Evolutionary conservation across 495 filamentous ascomycete genomes (phyloP), one percentile per base, ranked within the genome.

Genomic region (Oleoguttula mirabilis): DNA sequence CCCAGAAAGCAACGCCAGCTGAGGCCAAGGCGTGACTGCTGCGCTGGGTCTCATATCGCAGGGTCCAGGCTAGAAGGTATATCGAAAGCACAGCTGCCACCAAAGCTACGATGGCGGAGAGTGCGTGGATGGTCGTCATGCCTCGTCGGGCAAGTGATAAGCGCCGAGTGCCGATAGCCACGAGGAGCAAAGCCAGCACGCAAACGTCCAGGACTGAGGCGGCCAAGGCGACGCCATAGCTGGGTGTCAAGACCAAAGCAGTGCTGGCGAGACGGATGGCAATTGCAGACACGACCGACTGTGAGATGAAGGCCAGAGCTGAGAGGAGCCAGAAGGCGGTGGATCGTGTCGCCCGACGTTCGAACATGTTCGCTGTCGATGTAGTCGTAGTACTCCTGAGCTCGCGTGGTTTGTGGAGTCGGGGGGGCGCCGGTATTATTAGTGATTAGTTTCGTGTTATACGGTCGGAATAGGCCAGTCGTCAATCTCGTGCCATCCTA

Each of bases 1-100:
- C 21, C 45, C 44, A 47, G 3, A 52, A 22, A 2, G 33, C 44
- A 16, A 48, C 17, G 16, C 32, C 44, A 7, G 49, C 38, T 7
- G 21, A 4, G 16, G 23, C 10, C 17, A 52, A 32, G 15, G 10
- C 21, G 20, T 21, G 10, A 10, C 14, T 24, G 20, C 3, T 30
- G 23, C 17, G 5, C 16, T 25, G 14, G n/a, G 15, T 15, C 15
- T 32, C 11, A 31, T 15, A 14, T 11, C 10, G 15, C 43, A 15
- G 10, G 12, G 21, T 39, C 40, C 31, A 45, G 17, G 40, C 34
- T 1, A 52, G 23, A 17, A 43, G 23, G 21, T 41, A 32, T 33
- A 44, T 33, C 3, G 45, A 33, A 5, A 47, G 22, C n/a, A 41
- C 38, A 22, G 44, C 36, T 2, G 36, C 36, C 2, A 19, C 33